Base-by-base conservation (phyloP, 768 basidiomycete species). In the Dentipellis sp. region DNA sequence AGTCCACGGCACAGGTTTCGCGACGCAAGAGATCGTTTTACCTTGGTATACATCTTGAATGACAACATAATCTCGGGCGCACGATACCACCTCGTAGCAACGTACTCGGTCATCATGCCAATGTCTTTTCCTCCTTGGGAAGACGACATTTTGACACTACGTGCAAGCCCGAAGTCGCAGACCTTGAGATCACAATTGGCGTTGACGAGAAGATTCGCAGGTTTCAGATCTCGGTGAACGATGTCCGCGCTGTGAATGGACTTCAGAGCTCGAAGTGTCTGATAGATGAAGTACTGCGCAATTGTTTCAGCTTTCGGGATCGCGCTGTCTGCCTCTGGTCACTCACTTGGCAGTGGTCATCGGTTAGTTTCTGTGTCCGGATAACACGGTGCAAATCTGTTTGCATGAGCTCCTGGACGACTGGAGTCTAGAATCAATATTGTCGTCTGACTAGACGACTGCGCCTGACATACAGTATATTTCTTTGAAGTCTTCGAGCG, bases 21-120 rank as follows among this genome's bases (percentile, higher is more conserved):
- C 6, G 29, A 39, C 62, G 23, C 6, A 50, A 4, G 21, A 23
- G 19, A 23, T 23, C 48, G 48, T n/a, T 8, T 8, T 59, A 82
- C 84, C 75, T 85, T 85, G 56, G 84, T 85, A 67, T 87, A 86
- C 83, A 87, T 87, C 73, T 91, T 91, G 81, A 93, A 94, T 3
- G 87, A 90, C 52, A 94, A 75, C 92, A 95, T 95, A 66, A 94
- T 92, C 69, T 95, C 93, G 0, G 91, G 91, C 0, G 93, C 92
- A 50, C 91, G 82, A 68, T 94, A 95, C 92, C 91, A 94, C 54
- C 92, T 74, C 53, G 93, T 94, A 2, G 92, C 91, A 53, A 95
- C 92, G 64, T 91, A 91, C 72, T 88, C 86, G 21, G 84, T 86
- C 85, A 86, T 85, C 57, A 84, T 66, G 2, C 84, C 84, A 21